Evolutionary conservation across 345 rosid species (phyloP).

Genomic region (Cardamine chenopodiifolia): DNA sequence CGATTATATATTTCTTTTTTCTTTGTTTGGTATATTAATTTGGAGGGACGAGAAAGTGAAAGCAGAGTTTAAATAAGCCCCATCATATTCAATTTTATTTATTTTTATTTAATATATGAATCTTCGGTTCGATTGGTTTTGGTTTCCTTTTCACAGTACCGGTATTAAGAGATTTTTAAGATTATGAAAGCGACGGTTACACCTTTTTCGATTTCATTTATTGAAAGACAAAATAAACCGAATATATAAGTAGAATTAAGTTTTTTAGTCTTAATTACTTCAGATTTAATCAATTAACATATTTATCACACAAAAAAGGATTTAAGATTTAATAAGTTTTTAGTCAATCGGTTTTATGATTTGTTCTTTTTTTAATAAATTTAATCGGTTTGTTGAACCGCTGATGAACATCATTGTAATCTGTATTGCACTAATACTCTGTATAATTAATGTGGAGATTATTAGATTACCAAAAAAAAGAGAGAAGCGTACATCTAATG

Average conservation of each 20-base stretch:
- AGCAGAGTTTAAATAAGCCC: neutral
- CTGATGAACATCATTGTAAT: neutral
- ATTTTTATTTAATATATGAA: too few relatives aligned
- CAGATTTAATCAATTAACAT: neutral
- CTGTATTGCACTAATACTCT: neutral
- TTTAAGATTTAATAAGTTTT: neutral
- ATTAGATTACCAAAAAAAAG: too few relatives aligned
- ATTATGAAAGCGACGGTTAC: neutral
- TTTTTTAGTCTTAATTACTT: neutral
- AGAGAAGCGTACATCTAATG: too few relatives aligned
- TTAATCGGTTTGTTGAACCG: neutral
- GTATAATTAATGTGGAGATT: too few relatives aligned
- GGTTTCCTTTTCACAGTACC: neutral
- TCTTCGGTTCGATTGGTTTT: neutral
- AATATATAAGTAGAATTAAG: neutral
- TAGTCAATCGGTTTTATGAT: neutral
- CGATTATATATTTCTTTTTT: slow-evolving; percentile 2
- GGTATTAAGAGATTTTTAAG: neutral
- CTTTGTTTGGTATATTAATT: neutral
- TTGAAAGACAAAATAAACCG: neutral
- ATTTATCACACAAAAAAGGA: neutral
- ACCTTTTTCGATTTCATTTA: neutral
- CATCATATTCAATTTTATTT: neutral
- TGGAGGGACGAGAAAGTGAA: slow-evolving; percentile 26
- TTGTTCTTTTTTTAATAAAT: neutral